Percentiles rank a stretch among this genome's conserved stretches.
Evolutionary conservation across 1,284 basidiomycete species (phyloP).

Genomic region (Exobasidium rhododendri): DNA sequence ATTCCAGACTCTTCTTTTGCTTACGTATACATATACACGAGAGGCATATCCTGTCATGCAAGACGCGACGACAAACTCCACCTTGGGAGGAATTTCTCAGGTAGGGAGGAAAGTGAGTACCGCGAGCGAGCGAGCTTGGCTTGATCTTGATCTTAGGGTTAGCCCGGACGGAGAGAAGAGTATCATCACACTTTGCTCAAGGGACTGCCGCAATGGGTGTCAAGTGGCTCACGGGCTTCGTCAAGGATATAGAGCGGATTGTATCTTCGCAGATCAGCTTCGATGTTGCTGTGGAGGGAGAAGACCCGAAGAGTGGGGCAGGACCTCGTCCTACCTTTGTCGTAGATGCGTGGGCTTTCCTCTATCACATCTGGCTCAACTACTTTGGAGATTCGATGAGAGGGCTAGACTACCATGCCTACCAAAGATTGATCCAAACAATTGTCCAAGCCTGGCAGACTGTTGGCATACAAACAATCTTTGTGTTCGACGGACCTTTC

Average conservation of each 20-base stretch:
- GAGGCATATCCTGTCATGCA: too few relatives aligned
- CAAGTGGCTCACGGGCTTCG: conserved; percentile 4
- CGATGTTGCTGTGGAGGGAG: neutral
- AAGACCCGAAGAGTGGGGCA: neutral
- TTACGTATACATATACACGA: too few relatives aligned
- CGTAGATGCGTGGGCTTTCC: conserved; percentile 44
- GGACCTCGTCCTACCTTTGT: conserved; percentile 26
- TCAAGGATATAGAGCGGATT: conserved; percentile 1
- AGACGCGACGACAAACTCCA: too few relatives aligned
- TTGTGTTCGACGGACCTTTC: conserved; percentile 43
- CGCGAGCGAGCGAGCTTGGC: too few relatives aligned
- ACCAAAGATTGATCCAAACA: conserved; percentile 17
- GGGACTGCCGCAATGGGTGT: conserved; percentile 16
- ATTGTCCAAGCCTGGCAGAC: conserved; percentile 6
- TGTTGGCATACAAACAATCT: conserved; percentile 32
- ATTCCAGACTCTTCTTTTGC: too few relatives aligned
- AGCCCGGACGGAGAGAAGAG: too few relatives aligned
- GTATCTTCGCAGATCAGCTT: neutral
- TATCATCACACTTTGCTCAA: too few relatives aligned
- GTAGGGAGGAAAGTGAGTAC: too few relatives aligned
- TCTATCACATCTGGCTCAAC: conserved; percentile 32
- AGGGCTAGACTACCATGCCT: conserved; percentile 31
- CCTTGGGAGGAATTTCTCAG: too few relatives aligned
- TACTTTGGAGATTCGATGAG: conserved; percentile 31
- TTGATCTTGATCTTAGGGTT: too few relatives aligned